phyloP scores from a whole-genome alignment of 495 filamentous ascomycete genomes.

The Hypomontagnella submonticulosa region DNA sequence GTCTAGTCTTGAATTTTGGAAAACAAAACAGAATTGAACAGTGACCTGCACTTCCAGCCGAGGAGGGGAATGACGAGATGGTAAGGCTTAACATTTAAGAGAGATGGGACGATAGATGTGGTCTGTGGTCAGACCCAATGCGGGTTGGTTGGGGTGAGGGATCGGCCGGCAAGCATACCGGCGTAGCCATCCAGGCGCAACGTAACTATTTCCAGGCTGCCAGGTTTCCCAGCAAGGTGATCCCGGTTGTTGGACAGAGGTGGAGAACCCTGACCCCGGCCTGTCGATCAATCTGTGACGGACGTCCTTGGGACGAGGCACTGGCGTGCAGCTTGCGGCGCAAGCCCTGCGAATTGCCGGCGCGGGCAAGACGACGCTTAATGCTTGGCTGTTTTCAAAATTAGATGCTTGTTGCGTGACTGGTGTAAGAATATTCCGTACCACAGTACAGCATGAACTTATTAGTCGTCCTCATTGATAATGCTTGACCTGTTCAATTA shows the following conservation, averaged over 20 bases:
- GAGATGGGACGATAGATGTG: slow-evolving; percentile 32
- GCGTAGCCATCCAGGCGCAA: slow-evolving; percentile 4
- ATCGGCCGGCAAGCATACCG: neutral
- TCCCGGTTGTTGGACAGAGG: slow-evolving; percentile 11
- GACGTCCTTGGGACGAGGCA: slow-evolving; percentile 5
- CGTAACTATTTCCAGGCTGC: slow-evolving; percentile 25
- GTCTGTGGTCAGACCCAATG: too few species aligned
- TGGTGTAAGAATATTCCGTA: slow-evolving; percentile 3
- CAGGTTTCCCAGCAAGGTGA: slow-evolving; percentile 7
- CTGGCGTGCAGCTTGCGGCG: slow-evolving; percentile 15
- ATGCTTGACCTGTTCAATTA: too few species aligned
- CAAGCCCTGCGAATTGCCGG: slow-evolving; percentile 1
- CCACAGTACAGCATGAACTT: neutral
- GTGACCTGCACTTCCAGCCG: slow-evolving; percentile 38
- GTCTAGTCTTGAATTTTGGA: slow-evolving; percentile 40
- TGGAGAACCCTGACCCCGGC: slow-evolving; percentile 35
- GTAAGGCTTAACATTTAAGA: slow-evolving; percentile 10
- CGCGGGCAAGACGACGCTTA: slow-evolving; percentile 17
- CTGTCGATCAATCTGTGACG: slow-evolving; percentile 39
- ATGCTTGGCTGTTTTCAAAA: slow-evolving; percentile 35
- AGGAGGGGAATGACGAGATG: slow-evolving; percentile 16
- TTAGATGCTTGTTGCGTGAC: slow-evolving; percentile 5
- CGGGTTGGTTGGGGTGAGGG: too few species aligned
- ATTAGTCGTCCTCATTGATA: too few species aligned
- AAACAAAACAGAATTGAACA: slow-evolving; percentile 23